These are phyloP conservation scores for Tetracladium marchalianum DNA, from an alignment of 495 filamentous ascomycete species.

Conservation along the genomic window DNA sequence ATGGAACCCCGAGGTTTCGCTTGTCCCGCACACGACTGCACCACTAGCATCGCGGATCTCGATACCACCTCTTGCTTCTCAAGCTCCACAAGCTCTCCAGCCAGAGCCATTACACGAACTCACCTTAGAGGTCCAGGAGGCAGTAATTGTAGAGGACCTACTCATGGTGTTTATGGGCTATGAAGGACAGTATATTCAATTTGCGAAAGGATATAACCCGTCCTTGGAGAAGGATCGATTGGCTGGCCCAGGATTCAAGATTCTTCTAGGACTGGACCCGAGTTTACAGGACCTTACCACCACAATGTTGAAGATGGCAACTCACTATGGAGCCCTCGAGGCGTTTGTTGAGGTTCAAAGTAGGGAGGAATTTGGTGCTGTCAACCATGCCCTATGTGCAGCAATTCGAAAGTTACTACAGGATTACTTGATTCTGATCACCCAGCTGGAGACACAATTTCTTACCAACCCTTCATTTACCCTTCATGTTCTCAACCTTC, in stretches of 20 bases:
- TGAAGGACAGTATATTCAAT: constrained; percentile 93
- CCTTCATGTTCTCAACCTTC: constrained; percentile 81
- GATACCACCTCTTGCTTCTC: constrained; percentile 65
- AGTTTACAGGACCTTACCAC: constrained; percentile 78
- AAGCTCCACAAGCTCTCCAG: constrained; percentile 59
- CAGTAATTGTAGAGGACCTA: constrained; percentile 78
- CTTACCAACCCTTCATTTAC: constrained; percentile 83
- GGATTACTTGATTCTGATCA: constrained; percentile 86
- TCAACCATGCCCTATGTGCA: constrained; percentile 92
- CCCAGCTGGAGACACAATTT: constrained; percentile 85
- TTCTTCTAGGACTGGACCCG: constrained; percentile 78
- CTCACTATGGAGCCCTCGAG: constrained; percentile 82
- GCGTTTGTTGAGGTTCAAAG: constrained; percentile 91
- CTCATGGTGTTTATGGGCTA: constrained; percentile 98
- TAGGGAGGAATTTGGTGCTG: constrained; percentile 85
- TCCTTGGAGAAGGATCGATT: constrained; percentile 75
- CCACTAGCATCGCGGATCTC: constrained; percentile 83
- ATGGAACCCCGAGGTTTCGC: constrained; percentile 76
- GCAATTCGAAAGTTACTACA: constrained; percentile 84
- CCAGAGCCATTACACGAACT: constrained; percentile 64
- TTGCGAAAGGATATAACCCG: constrained; percentile 70
- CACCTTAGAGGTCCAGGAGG: constrained; percentile 72
- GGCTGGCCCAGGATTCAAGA: constrained; percentile 67
- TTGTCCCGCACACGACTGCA: constrained; percentile 78
- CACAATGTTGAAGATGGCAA: constrained; percentile 91